A percentile compares a stretch with the other conserved stretches of the same genome.
Conservation (phyloP, 1,284 basidiomycete genomes). For the Porogramme epimiltina region DNA sequence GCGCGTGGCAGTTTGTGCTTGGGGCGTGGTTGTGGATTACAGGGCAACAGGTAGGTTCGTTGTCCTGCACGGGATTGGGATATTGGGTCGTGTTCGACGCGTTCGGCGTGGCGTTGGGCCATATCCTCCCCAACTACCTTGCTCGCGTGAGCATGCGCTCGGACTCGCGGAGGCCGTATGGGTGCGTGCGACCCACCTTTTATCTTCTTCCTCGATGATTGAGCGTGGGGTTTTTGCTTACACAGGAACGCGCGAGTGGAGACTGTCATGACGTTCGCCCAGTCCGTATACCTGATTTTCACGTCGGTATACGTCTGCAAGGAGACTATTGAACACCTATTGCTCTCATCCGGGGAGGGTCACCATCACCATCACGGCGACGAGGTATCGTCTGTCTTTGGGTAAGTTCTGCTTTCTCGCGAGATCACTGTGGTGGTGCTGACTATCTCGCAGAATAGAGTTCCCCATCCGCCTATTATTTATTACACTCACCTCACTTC, state of each 20-base stretch:
- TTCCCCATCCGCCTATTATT: slow-evolving; percentile 68
- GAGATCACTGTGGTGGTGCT: background rate
- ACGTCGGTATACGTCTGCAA: slow-evolving; percentile 92
- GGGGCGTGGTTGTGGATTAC: slow-evolving; percentile 84
- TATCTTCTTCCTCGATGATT: background rate
- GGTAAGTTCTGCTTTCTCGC: slow-evolving; percentile 33
- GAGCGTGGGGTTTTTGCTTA: background rate
- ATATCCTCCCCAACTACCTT: slow-evolving; percentile 48
- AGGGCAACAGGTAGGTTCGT: slow-evolving; percentile 89
- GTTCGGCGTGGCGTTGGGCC: slow-evolving; percentile 69
- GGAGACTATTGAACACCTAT: slow-evolving; percentile 85
- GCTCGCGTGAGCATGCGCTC: slow-evolving; percentile 28
- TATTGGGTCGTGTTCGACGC: slow-evolving; percentile 98
- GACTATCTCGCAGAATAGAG: slow-evolving; percentile 50
- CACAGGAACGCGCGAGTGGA: slow-evolving; percentile 72
- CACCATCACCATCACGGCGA: slow-evolving; percentile 65
- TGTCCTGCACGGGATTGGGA: slow-evolving; percentile 88
- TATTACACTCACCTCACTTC: slow-evolving; percentile 56
- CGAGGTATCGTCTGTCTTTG: slow-evolving; percentile 41
- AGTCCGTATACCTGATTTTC: slow-evolving; percentile 89
- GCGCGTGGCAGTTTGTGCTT: slow-evolving; percentile 53
- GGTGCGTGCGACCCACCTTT: too few relatives aligned
- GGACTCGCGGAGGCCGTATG: slow-evolving; percentile 56
- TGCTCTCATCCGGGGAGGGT: slow-evolving; percentile 65
- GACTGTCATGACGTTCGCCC: slow-evolving; percentile 83